These are phyloP conservation scores for Euryodendron excelsum DNA, from an alignment of 148 eudicot species.

Conservation along the genomic window DNA sequence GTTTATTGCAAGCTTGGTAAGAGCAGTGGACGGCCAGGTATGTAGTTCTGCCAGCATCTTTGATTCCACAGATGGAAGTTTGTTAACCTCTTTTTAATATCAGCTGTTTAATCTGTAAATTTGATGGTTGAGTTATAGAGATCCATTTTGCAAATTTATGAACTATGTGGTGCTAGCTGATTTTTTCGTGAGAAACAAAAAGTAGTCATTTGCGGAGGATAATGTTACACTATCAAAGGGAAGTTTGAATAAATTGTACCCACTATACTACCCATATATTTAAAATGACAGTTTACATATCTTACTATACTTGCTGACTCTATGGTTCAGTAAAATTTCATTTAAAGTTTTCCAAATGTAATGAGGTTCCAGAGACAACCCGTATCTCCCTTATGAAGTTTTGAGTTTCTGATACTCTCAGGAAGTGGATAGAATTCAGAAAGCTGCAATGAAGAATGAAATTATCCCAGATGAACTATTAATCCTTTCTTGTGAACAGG, in stretches of 20 bases:
- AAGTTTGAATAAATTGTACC: neutral
- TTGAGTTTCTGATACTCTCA: slow-evolving; percentile 26
- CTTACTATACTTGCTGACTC: neutral
- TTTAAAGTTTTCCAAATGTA: neutral
- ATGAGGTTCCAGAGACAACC: slow-evolving; percentile 1
- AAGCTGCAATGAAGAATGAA: slow-evolving; percentile 15
- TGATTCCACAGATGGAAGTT: neutral
- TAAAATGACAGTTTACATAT: neutral
- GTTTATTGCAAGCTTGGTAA: slow-evolving; percentile 60
- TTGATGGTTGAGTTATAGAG: neutral
- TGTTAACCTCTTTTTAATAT: neutral
- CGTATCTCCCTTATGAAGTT: neutral
- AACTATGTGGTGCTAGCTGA: neutral
- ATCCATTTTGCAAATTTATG: neutral
- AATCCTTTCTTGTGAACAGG: slow-evolving; percentile 64
- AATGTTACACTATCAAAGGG: neutral
- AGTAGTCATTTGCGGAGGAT: neutral
- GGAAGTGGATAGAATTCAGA: slow-evolving; percentile 29
- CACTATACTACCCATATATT: neutral
- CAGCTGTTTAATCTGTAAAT: neutral
- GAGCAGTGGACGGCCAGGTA: slow-evolving; percentile 87
- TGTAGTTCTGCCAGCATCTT: slow-evolving; percentile 5
- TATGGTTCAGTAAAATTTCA: neutral
- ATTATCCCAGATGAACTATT: slow-evolving; percentile 34
- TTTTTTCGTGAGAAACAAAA: neutral